These are phyloP conservation scores for Magnusiomyces fungicola DNA, from an alignment of 1,139 yeast species.

Conservation along the genomic window DNA sequence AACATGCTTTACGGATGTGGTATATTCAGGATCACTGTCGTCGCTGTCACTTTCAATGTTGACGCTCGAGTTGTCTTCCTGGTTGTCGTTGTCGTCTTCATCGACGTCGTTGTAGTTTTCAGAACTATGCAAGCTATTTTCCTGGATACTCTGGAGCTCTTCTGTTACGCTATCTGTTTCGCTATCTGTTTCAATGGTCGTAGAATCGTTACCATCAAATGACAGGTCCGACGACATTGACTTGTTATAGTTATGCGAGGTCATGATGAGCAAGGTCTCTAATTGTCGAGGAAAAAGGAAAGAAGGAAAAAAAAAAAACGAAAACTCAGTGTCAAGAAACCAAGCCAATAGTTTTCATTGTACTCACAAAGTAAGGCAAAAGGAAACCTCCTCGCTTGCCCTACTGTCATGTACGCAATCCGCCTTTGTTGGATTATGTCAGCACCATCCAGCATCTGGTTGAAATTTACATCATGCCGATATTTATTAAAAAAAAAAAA, in stretches of 20 bases:
- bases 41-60: conserved; percentile 1
- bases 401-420: too few species aligned
- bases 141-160: neutral
- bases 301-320: too few species aligned
- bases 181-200: neutral
- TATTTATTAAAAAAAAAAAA: too few species aligned
- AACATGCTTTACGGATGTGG: neutral
- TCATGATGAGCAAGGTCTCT: neutral
- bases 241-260: neutral
- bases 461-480: too few species aligned
- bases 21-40: neutral
- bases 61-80: neutral
- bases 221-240: neutral
- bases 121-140: neutral
- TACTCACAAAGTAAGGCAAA: too few species aligned
- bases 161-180: neutral
- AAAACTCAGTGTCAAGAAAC: too few species aligned
- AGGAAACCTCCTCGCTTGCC: too few species aligned
- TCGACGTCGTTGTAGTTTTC: neutral
- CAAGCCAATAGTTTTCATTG: too few species aligned
- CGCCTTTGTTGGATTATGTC: too few species aligned
- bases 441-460: too few species aligned
- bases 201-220: neutral
- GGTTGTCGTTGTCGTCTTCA: neutral
- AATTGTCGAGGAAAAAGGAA: neutral